These are phyloP conservation scores for Phytopythium montanum DNA, from an alignment of 352 stramenopile species.

Conservation along the genomic window DNA sequence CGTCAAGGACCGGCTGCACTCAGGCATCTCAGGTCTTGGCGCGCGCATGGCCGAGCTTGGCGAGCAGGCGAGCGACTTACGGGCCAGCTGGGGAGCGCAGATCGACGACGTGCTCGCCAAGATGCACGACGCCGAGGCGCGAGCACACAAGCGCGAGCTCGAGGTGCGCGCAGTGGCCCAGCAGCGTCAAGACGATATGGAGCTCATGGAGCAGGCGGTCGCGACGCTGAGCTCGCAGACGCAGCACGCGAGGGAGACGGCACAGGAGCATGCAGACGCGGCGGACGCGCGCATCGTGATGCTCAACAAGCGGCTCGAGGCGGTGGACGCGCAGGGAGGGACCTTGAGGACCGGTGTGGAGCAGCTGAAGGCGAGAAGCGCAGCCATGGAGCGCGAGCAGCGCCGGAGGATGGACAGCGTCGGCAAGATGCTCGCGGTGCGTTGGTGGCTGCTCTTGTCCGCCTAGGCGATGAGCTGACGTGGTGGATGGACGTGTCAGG, in stretches of 20 bases:
- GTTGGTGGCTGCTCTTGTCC: conserved; percentile 5
- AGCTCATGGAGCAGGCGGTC: conserved; percentile 73
- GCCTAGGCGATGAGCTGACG: neutral
- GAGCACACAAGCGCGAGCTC: conserved; percentile 33
- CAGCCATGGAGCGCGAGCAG: conserved; percentile 64
- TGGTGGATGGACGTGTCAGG: conserved; percentile 12
- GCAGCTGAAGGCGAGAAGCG: conserved; percentile 47
- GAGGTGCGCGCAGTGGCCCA: conserved; percentile 42
- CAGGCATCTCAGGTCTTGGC: conserved; percentile 8
- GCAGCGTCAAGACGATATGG: conserved; percentile 62
- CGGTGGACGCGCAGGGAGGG: conserved; percentile 40
- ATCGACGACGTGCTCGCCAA: conserved; percentile 58
- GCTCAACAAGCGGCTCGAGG: conserved; percentile 54
- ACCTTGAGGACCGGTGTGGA: conserved; percentile 33
- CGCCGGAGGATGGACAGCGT: conserved; percentile 71
- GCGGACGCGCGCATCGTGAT: conserved; percentile 33
- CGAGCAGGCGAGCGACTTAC: conserved; percentile 64
- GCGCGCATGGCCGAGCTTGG: conserved; percentile 59
- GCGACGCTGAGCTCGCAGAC: conserved; percentile 68
- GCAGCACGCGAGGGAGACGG: conserved; percentile 36
- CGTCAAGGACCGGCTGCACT: conserved; percentile 70
- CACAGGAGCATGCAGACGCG: conserved; percentile 52
- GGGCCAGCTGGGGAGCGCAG: conserved; percentile 68
- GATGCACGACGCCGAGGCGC: conserved; percentile 49
- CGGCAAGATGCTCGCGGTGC: conserved; percentile 71